phyloP scores from a whole-genome alignment of 2,329 filamentous ascomycete species.

The Stemphylium lycopersici region DNA sequence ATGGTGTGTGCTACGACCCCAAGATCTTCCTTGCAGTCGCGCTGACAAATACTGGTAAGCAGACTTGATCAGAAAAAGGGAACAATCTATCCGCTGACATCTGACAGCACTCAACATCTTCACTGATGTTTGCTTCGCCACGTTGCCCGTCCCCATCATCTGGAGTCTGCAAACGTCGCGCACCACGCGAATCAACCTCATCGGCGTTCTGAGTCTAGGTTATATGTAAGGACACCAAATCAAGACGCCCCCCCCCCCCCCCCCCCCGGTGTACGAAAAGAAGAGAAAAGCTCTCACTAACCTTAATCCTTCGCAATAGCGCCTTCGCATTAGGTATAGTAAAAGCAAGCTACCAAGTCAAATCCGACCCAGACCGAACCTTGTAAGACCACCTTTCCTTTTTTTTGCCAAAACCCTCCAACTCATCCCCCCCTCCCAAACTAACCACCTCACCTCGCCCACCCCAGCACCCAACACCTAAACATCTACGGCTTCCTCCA shows the following conservation, averaged over 20 bases:
- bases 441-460: neutral
- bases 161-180: slow-evolving; percentile 5
- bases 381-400: neutral
- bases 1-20: neutral
- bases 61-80: neutral
- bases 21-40: neutral
- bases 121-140: slow-evolving; percentile 7
- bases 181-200: neutral
- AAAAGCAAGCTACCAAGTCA: neutral
- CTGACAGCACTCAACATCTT: slow-evolving; percentile 8
- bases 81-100: neutral
- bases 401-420: too few species aligned
- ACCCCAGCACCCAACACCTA: neutral
- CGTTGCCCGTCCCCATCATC: slow-evolving; percentile 1
- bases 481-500: neutral
- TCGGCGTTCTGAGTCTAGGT: slow-evolving; percentile 3
- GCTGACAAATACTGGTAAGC: neutral
- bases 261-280: too few species aligned
- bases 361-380: neutral
- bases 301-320: neutral
- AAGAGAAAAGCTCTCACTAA: too few species aligned
- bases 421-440: neutral
- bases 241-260: too few species aligned
- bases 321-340: neutral
- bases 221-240: neutral